Evolutionary conservation across 768 basidiomycete genomes (phyloP).

Genomic region (Auriculariales sp.): DNA sequence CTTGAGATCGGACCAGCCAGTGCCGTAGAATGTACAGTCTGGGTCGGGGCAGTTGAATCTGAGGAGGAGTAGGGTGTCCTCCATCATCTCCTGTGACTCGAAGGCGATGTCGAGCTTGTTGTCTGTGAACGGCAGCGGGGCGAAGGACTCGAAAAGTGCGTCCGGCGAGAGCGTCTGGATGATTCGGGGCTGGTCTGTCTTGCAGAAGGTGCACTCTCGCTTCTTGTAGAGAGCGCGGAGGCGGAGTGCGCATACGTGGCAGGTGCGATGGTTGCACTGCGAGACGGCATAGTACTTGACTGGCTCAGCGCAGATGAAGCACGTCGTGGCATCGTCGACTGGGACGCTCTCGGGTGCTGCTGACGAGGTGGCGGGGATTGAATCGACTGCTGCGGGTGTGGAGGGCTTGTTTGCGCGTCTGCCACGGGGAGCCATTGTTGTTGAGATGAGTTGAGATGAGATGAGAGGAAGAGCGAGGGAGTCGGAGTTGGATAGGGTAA

Average conservation of each 20-base stretch:
- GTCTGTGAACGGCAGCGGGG: constrained; percentile 51
- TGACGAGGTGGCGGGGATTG: background rate
- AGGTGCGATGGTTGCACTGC: constrained; percentile 86
- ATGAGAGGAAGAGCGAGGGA: background rate
- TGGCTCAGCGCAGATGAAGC: constrained; percentile 92
- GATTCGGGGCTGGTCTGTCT: constrained; percentile 66
- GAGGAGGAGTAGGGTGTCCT: constrained; percentile 79
- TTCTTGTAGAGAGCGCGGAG: constrained; percentile 89
- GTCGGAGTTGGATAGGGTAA: background rate
- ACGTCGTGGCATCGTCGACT: constrained; percentile 15
- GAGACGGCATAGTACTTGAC: constrained; percentile 83
- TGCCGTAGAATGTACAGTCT: constrained; percentile 69
- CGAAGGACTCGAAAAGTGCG: constrained; percentile 42
- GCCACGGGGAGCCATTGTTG: background rate
- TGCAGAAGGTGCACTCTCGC: constrained; percentile 89
- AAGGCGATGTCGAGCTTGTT: constrained; percentile 65
- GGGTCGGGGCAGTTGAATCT: constrained; percentile 88
- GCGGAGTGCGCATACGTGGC: constrained; percentile 84
- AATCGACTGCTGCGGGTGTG: background rate
- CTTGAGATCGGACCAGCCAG: constrained; percentile 83
- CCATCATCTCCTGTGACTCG: constrained; percentile 89
- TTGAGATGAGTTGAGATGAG: background rate
- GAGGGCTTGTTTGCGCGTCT: background rate
- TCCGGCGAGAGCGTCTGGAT: constrained; percentile 62
- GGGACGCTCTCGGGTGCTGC: background rate